Evolutionary conservation across 495 filamentous ascomycete species (phyloP).

Genomic region (Haplographium delicatum): DNA sequence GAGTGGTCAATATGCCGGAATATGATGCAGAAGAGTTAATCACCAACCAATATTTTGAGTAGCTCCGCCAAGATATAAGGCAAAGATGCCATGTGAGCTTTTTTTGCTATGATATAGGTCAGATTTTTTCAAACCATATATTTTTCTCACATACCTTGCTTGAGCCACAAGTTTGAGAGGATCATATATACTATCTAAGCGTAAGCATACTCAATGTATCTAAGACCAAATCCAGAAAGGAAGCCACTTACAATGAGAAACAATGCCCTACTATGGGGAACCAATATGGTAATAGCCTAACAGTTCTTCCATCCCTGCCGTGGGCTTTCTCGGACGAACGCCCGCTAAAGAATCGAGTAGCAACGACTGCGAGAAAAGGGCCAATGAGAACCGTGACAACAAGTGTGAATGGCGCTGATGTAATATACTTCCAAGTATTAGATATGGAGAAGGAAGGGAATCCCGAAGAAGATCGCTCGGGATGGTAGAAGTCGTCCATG

Average conservation of each 20-base stretch:
- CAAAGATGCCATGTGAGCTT: slow-evolving; percentile 42
- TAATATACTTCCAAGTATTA: too few relatives aligned
- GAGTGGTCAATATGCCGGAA: neutral
- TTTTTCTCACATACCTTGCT: slow-evolving; percentile 12
- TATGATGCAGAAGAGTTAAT: neutral
- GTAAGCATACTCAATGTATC: slow-evolving; percentile 30
- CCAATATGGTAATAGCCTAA: slow-evolving; percentile 52
- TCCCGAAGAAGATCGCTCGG: neutral
- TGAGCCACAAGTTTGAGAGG: slow-evolving; percentile 4
- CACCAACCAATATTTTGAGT: slow-evolving; percentile 38
- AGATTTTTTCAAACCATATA: too few relatives aligned
- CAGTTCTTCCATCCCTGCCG: slow-evolving; percentile 19
- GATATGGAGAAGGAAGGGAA: too few relatives aligned
- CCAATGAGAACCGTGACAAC: slow-evolving; percentile 3
- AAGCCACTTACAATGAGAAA: slow-evolving; percentile 40
- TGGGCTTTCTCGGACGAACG: neutral
- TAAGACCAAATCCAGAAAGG: slow-evolving; percentile 27
- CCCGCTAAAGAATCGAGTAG: slow-evolving; percentile 15
- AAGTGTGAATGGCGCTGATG: neutral
- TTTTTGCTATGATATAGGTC: slow-evolving; percentile 28
- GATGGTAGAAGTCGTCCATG: slow-evolving; percentile 19
- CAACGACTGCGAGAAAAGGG: slow-evolving; percentile 10
- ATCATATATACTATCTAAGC: slow-evolving; percentile 34
- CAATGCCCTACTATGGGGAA: slow-evolving; percentile 53
- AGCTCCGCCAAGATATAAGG: slow-evolving; percentile 43